phyloP scores from a whole-genome alignment of 2,329 filamentous ascomycete genomes.

The Aureobasidium vineae region DNA sequence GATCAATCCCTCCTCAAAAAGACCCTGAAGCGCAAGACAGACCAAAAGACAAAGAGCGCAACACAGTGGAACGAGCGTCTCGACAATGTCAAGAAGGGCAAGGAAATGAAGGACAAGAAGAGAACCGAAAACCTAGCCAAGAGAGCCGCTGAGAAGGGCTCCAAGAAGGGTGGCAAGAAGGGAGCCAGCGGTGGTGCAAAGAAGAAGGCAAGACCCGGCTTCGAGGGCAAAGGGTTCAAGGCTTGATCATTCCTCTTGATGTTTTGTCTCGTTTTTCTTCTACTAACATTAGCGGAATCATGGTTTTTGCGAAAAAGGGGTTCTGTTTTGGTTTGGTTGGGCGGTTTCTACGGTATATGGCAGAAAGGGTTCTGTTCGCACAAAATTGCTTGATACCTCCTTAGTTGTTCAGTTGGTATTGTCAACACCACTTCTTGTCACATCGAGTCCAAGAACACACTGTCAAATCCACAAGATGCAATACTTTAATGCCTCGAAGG shows the following conservation, averaged over 20 bases:
- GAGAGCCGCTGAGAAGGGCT: constrained; percentile 72
- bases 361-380: constrained; percentile 15
- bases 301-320: constrained; percentile 10
- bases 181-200: constrained; percentile 47
- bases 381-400: constrained; percentile 18
- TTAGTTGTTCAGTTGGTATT: constrained; percentile 1
- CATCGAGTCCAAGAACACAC: not conserved
- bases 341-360: not conserved
- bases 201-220: constrained; percentile 57
- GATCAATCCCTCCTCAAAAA: constrained; percentile 88
- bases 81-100: constrained; percentile 48
- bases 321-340: not conserved
- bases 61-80: constrained; percentile 67
- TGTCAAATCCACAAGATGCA: too few species aligned
- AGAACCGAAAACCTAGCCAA: constrained; percentile 60
- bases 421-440: not conserved
- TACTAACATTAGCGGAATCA: constrained; percentile 14
- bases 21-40: constrained; percentile 89
- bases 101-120: constrained; percentile 52
- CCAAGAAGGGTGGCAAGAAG: constrained; percentile 77
- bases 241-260: not conserved
- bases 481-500: too few species aligned
- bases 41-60: constrained; percentile 85
- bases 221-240: constrained; percentile 61
- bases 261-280: not conserved